Base-by-base conservation (phyloP, 2,329 filamentous ascomycete species). In the Fonsecaea pedrosoi region DNA sequence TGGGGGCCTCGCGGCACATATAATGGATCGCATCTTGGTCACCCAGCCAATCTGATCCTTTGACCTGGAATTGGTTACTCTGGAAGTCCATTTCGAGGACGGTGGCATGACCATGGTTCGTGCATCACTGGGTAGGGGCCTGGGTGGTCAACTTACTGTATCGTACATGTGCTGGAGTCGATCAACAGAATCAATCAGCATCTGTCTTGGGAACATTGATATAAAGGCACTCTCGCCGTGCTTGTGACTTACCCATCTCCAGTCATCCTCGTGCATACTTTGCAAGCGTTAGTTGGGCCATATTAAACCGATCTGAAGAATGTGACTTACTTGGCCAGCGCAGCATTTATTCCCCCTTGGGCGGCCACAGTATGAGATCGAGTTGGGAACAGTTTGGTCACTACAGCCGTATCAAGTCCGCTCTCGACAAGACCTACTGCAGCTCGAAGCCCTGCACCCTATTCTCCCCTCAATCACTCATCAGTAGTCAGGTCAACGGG, bases 351-450 rank as follows among this genome's bases (percentile, higher is more conserved):
- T 69, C 87, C 87, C 69, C 87, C 87, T 77, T 89, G 87, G 25
- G 87, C 87, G 12, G 87, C 87, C 65, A 89, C 87, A 12, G 87
- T 89, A 77, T 89, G 87, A 71, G 83, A 86, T 77, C 87, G 81
- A 18, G 87, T 89, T 35, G 86, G 86, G 75, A 89, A 89, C 48
- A 89, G 80, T 75, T 89, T 89, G 38, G 85, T 86, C 70, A 89
- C 83, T 78, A 87, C 89, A 67, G 87, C 87, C 67, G 86, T 89
- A 72, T 89, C 86, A 73, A 89, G 83, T 9, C 87, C 87, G 70
- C 85, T 84, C 59, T 89, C 86, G 32, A 87, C 86, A 48, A 89
- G 80, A 72, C 87, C 87, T 70, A 89, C 86, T 64, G 87, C 86
- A 48, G 87, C 87, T 71, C 87, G 83, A 53, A 89, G 81, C 73